Conservation (phyloP, 1,139 yeast species). For the Suhomyces panamericanus region DNA sequence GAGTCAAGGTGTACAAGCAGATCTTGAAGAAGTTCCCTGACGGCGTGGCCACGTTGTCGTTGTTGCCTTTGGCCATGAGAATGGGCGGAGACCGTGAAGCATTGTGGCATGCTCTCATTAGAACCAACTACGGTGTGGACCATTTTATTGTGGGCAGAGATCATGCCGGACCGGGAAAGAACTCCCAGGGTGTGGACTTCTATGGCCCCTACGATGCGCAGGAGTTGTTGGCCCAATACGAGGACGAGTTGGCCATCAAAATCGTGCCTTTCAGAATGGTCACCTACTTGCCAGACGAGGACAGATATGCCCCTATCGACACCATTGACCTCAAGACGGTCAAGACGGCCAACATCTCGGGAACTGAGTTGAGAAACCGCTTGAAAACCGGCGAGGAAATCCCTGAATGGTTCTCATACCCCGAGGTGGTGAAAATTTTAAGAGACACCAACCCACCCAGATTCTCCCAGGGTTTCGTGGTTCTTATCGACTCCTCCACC, state of each 20-base stretch:
- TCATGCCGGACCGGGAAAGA: constrained; percentile 96
- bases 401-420: constrained; percentile 97
- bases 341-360: constrained; percentile 88
- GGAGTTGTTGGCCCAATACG: constrained; percentile 73
- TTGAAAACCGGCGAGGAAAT: constrained; percentile 84
- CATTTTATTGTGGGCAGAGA: constrained; percentile 98
- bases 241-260: constrained; percentile 70
- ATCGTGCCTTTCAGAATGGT: constrained; percentile 98
- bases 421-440: constrained; percentile 88
- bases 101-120: constrained; percentile 95
- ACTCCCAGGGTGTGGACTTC: constrained; percentile 90
- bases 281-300: constrained; percentile 92
- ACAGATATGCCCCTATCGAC: constrained; percentile 93
- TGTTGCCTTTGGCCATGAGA: constrained; percentile 95
- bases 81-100: constrained; percentile 99
- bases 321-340: constrained; percentile 74
- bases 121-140: constrained; percentile 95
- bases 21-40: constrained; percentile 89
- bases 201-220: constrained; percentile 98
- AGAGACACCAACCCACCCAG: constrained; percentile 96
- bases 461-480: constrained; percentile 81
- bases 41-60: constrained; percentile 86
- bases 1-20: constrained; percentile 93
- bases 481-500: constrained; percentile 59
- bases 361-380: constrained; percentile 89